Conservation (phyloP, 768 basidiomycete genomes). For the Leccinum disarticulatum region DNA sequence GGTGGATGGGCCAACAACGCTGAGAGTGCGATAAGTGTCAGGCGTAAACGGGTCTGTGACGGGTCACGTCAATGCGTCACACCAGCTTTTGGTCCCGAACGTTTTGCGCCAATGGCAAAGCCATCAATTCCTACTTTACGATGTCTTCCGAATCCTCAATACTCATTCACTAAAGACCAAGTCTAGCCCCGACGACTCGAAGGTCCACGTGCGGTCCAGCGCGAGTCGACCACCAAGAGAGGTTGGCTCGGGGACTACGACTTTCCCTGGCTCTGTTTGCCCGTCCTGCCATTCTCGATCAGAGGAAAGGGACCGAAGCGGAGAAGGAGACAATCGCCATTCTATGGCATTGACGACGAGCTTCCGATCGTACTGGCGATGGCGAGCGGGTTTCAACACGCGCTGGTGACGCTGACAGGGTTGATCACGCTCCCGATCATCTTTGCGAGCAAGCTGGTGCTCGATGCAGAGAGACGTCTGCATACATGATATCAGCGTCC, state of each 20-base stretch:
- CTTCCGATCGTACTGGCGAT: slow-evolving; percentile 74
- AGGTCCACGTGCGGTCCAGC: slow-evolving; percentile 17
- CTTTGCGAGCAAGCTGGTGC: slow-evolving; percentile 60
- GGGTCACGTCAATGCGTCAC: no score
- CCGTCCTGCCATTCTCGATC: slow-evolving; percentile 58
- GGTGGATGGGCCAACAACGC: no score
- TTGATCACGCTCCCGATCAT: slow-evolving; percentile 84
- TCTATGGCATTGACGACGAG: slow-evolving; percentile 71
- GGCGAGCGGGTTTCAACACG: slow-evolving; percentile 71
- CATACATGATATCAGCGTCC: slow-evolving; percentile 81
- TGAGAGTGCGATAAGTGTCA: no score
- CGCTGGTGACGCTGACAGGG: slow-evolving; percentile 81
- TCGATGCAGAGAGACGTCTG: slow-evolving; percentile 57
- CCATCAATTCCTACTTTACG: no score
- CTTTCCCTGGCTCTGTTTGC: slow-evolving; percentile 72
- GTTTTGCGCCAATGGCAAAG: no score
- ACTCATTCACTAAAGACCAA: slow-evolving; percentile 10
- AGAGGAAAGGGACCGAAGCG: slow-evolving; percentile 27
- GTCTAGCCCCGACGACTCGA: neutral
- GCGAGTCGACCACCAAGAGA: slow-evolving; percentile 48
- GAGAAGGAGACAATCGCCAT: slow-evolving; percentile 52
- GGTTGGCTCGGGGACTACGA: slow-evolving; percentile 89
- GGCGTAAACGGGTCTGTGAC: no score
- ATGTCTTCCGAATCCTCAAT: slow-evolving; percentile 19
- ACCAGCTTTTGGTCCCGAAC: no score